These are phyloP conservation scores for Emergomyces africanus DNA, from an alignment of 2,329 filamentous ascomycete genomes.

Conservation along the genomic window DNA sequence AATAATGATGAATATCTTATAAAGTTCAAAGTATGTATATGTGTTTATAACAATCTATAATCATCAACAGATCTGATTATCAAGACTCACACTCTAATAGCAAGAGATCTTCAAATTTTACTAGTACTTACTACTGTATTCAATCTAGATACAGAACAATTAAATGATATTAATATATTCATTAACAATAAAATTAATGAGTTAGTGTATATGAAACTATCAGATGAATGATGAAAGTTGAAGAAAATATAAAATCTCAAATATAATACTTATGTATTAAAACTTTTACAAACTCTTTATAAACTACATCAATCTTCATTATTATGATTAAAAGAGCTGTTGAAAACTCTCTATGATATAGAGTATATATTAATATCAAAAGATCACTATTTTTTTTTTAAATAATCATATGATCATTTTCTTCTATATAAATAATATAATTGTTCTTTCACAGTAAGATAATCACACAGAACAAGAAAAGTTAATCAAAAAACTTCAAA, in stretches of 20 bases:
- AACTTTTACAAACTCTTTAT: not conserved
- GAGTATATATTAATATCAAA: no score
- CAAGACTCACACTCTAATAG: not conserved
- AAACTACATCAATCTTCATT: not conserved
- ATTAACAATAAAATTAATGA: not conserved
- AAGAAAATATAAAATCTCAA: not conserved
- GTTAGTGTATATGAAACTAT: not conserved
- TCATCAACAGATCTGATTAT: not conserved
- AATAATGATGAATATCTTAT: slow-evolving; percentile 1
- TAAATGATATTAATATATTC: not conserved
- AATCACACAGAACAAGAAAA: no score
- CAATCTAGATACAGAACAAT: not conserved
- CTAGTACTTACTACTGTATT: not conserved
- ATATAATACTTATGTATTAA: not conserved
- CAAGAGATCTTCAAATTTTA: not conserved
- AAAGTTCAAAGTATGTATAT: slow-evolving; percentile 1
- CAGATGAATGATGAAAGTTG: not conserved
- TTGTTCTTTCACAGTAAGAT: no score
- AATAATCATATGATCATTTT: no score
- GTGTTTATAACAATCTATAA: slow-evolving; percentile 4
- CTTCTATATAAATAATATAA: no score
- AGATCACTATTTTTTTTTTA: no score
- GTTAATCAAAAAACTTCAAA: no score
- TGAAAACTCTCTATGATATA: no score
- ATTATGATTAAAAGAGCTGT: not conserved